Percentiles rank a stretch among this genome's conserved stretches.
Evolutionary conservation across 2,329 filamentous ascomycete genomes (phyloP).

Genomic region (Ceratocystis smalleyi): DNA sequence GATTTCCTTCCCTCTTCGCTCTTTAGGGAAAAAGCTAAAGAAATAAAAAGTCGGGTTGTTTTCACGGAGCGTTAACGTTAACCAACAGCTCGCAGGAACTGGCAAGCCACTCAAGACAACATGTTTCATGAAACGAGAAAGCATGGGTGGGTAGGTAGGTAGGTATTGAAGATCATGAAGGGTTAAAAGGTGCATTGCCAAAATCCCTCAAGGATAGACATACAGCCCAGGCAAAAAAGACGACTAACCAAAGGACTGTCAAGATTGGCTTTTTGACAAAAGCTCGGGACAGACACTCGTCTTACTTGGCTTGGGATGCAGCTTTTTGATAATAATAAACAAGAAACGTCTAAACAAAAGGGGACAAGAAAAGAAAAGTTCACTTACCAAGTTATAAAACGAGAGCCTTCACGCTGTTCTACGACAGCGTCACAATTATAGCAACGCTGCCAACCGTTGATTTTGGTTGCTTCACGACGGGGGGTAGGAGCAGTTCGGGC

Average conservation of each 20-base stretch:
- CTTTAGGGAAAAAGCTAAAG: background rate
- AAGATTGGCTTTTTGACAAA: background rate
- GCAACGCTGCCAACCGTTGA: slow-evolving; percentile 61
- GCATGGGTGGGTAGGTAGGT: background rate
- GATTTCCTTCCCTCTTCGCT: background rate
- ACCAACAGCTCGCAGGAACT: background rate
- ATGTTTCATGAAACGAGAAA: background rate
- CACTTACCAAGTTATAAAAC: slow-evolving; percentile 72
- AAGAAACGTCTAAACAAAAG: background rate
- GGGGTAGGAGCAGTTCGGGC: slow-evolving; percentile 15
- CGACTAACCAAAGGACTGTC: background rate
- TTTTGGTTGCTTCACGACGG: slow-evolving; percentile 35
- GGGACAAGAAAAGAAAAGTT: background rate
- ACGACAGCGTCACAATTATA: slow-evolving; percentile 59
- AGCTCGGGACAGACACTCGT: background rate
- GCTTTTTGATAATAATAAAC: background rate
- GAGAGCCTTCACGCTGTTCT: slow-evolving; percentile 67
- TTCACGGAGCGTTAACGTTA: background rate
- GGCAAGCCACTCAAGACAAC: slow-evolving; percentile 1
- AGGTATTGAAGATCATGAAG: background rate
- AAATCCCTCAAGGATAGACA: background rate
- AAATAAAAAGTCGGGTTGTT: background rate
- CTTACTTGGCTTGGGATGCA: background rate
- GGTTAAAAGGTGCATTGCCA: background rate
- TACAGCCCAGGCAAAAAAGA: background rate